These are phyloP conservation scores for Dothistroma pini DNA, from an alignment of 2,329 filamentous ascomycete species.

Conservation along the genomic window DNA sequence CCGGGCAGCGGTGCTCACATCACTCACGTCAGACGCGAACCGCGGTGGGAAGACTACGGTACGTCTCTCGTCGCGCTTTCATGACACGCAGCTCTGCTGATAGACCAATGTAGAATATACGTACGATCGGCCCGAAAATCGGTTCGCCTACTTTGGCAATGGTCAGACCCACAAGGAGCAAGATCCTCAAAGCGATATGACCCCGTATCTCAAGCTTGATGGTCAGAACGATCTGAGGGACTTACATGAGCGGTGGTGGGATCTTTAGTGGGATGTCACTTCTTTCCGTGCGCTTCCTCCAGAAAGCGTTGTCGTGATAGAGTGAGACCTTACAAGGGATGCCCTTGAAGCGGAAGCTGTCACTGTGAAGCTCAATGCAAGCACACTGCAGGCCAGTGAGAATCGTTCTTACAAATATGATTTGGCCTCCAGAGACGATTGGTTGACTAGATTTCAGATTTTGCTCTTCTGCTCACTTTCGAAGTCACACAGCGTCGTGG, in stretches of 20 bases:
- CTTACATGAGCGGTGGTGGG: constrained; percentile 65
- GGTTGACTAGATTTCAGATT: neutral
- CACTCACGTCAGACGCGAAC: constrained; percentile 54
- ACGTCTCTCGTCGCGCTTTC: neutral
- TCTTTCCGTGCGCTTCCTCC: neutral
- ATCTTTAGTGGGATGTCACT: constrained; percentile 10
- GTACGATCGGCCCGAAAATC: constrained; percentile 44
- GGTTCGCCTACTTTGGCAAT: constrained; percentile 65
- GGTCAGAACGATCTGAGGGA: constrained; percentile 57
- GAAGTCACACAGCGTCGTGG: neutral
- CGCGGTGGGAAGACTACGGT: constrained; percentile 56
- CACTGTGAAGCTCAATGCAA: neutral
- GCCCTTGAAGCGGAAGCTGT: constrained; percentile 2
- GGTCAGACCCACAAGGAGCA: constrained; percentile 61
- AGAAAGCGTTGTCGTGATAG: constrained; percentile 11
- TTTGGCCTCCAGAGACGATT: neutral
- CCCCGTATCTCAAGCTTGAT: constrained; percentile 58
- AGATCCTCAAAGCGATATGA: constrained; percentile 57
- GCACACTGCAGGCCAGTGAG: constrained; percentile 1
- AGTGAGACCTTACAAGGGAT: constrained; percentile 9
- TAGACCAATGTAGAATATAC: constrained; percentile 43
- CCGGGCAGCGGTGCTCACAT: constrained; percentile 63
- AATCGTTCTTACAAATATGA: neutral
- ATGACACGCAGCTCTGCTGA: neutral
- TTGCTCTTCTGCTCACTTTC: neutral